Percentiles rank a stretch among this genome's conserved stretches.
Evolutionary conservation across 768 basidiomycete species (phyloP).

Genomic region (Strobilomyces echinocephalus): DNA sequence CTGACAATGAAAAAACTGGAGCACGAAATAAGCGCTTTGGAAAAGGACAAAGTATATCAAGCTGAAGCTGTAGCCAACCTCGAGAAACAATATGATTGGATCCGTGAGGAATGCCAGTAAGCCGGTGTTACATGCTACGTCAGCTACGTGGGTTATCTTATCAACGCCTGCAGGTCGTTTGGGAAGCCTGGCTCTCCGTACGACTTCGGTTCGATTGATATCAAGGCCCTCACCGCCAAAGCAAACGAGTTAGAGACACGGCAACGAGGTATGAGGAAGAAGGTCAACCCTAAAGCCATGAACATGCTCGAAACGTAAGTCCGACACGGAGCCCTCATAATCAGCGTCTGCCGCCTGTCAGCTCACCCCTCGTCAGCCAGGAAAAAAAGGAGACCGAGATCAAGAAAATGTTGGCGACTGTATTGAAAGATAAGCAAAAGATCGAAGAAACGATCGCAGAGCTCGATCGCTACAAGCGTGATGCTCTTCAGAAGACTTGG

Average conservation of each 20-base stretch:
- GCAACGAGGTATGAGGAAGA: slow-evolving; percentile 89
- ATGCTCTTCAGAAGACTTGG: slow-evolving; percentile 93
- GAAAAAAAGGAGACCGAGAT: slow-evolving; percentile 90
- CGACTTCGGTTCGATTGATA: slow-evolving; percentile 68
- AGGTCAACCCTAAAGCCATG: slow-evolving; percentile 92
- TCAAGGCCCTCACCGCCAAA: slow-evolving; percentile 53
- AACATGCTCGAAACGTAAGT: slow-evolving; percentile 91
- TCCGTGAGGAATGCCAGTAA: slow-evolving; percentile 79
- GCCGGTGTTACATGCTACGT: slow-evolving; percentile 26
- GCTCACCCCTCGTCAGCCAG: slow-evolving; percentile 47
- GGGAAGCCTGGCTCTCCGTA: slow-evolving; percentile 77
- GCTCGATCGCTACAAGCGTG: slow-evolving; percentile 90
- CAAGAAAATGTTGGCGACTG: slow-evolving; percentile 82
- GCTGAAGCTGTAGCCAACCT: slow-evolving; percentile 51
- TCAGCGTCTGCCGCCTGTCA: neutral
- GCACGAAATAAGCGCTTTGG: slow-evolving; percentile 58
- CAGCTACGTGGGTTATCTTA: neutral
- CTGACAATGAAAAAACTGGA: slow-evolving; percentile 60
- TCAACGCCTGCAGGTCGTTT: slow-evolving; percentile 55
- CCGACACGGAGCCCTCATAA: neutral
- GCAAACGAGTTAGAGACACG: slow-evolving; percentile 69
- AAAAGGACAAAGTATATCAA: slow-evolving; percentile 61
- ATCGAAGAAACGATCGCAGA: slow-evolving; percentile 93
- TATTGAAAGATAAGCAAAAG: slow-evolving; percentile 89
- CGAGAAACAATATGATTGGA: slow-evolving; percentile 89